Conservation (phyloP, 179 eudicot species). For the Beta lomatogona region DNA sequence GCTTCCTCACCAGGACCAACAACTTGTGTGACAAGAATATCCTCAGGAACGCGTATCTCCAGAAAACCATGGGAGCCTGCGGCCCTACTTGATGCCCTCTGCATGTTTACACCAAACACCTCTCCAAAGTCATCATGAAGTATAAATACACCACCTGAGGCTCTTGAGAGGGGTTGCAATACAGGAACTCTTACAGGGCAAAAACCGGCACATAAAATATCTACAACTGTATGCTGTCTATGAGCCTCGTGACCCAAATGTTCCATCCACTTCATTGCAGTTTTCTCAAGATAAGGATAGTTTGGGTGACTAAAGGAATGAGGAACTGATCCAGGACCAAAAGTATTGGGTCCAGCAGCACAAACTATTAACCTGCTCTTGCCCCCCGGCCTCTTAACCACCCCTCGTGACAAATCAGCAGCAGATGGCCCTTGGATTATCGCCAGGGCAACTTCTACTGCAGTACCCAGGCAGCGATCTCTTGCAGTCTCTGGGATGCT, state of each 20-base stretch:
- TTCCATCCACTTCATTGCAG: conserved; percentile 88
- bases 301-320: conserved; percentile 80
- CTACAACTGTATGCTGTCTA: conserved; percentile 70
- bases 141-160: conserved; percentile 85
- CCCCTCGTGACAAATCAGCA: conserved; percentile 75
- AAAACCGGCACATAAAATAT: conserved; percentile 85
- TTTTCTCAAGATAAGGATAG: conserved; percentile 81
- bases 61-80: conserved; percentile 84
- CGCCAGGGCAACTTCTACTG: conserved; percentile 84
- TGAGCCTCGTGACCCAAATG: conserved; percentile 80
- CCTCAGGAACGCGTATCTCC: conserved; percentile 78
- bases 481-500: conserved; percentile 70
- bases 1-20: conserved; percentile 97
- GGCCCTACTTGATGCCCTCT: conserved; percentile 84
- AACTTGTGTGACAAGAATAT: conserved; percentile 65
- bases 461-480: conserved; percentile 90
- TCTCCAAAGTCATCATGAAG: conserved; percentile 97
- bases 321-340: conserved; percentile 92
- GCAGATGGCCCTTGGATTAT: conserved; percentile 85
- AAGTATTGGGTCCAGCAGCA: conserved; percentile 87
- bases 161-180: conserved; percentile 78
- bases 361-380: conserved; percentile 81
- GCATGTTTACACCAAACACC: conserved; percentile 96
- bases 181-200: conserved; percentile 86
- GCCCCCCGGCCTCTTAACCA: conserved; percentile 77